phyloP scores from a whole-genome alignment of 805 yeast species.

The Teunomyces atbi region DNA sequence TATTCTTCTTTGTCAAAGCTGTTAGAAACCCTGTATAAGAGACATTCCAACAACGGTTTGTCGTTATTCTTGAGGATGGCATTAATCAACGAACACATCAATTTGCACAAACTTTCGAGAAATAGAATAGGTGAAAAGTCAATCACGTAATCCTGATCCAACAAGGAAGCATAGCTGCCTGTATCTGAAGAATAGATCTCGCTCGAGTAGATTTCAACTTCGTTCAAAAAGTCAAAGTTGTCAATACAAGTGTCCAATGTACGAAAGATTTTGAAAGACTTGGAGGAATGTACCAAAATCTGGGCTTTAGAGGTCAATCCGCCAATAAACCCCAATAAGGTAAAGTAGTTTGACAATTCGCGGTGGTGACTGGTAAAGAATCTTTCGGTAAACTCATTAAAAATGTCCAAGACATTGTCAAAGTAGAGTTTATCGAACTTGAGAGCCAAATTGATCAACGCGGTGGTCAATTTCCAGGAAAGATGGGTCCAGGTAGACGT shows the following conservation, averaged over 20 bases:
- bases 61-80: constrained; percentile 25
- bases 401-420: constrained; percentile 25
- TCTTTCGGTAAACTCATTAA: constrained; percentile 23
- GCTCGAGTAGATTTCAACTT: constrained; percentile 32
- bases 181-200: constrained; percentile 11
- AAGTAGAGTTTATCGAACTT: constrained; percentile 19
- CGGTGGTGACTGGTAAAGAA: constrained; percentile 21
- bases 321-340: constrained; percentile 34
- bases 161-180: constrained; percentile 13
- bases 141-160: constrained; percentile 25
- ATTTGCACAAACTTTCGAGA: constrained; percentile 31
- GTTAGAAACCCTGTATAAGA: constrained; percentile 25
- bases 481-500: constrained; percentile 30
- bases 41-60: constrained; percentile 25
- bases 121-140: constrained; percentile 37
- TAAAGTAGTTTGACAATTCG: constrained; percentile 32
- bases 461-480: constrained; percentile 32
- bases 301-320: constrained; percentile 28
- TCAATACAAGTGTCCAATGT: constrained; percentile 37
- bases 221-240: constrained; percentile 36
- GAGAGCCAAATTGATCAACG: constrained; percentile 30
- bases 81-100: constrained; percentile 35
- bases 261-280: constrained; percentile 29
- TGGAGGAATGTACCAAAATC: constrained; percentile 21
- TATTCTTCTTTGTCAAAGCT: constrained; percentile 10